phyloP scores from a whole-genome alignment of 108 stramenopile species.

The Nannochloropsis oceanica region DNA sequence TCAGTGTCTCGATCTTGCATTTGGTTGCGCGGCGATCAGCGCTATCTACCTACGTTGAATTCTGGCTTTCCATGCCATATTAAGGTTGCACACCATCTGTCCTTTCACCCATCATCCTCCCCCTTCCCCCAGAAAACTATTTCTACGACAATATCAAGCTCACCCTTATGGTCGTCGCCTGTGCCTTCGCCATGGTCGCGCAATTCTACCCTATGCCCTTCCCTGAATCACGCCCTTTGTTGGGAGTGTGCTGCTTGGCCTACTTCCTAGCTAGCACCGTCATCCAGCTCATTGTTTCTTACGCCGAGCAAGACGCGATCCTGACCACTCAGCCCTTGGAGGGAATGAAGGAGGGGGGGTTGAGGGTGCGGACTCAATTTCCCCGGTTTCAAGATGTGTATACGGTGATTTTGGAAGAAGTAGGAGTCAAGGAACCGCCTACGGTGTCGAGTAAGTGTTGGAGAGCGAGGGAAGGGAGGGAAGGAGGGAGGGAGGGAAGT shows the following conservation, averaged over 20 bases:
- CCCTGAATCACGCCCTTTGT: conserved; percentile 61
- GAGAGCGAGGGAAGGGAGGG: not conserved
- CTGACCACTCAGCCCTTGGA: conserved; percentile 35
- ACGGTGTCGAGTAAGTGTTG: not conserved
- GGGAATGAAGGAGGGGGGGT: not conserved
- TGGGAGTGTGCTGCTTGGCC: conserved; percentile 68
- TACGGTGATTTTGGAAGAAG: conserved; percentile 5
- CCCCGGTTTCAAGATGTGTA: conserved; percentile 8
- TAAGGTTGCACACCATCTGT: too few relatives aligned
- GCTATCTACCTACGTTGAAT: too few relatives aligned
- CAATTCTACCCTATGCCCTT: conserved; percentile 85
- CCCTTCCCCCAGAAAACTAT: conserved; percentile 51
- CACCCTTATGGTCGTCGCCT: conserved; percentile 66
- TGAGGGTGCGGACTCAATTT: conserved; percentile 6
- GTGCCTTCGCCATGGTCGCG: conserved; percentile 70
- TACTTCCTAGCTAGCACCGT: conserved; percentile 81
- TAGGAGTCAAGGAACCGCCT: not conserved
- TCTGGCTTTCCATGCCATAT: too few relatives aligned
- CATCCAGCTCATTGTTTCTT: conserved; percentile 74
- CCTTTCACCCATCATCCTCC: not conserved
- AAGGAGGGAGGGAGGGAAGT: not conserved
- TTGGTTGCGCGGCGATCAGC: too few relatives aligned
- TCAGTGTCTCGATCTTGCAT: not conserved
- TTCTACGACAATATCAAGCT: conserved; percentile 76
- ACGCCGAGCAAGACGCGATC: conserved; percentile 78